Evolutionary conservation across 352 stramenopile genomes (phyloP).

Genomic region (Aphanomyces euteiches): DNA sequence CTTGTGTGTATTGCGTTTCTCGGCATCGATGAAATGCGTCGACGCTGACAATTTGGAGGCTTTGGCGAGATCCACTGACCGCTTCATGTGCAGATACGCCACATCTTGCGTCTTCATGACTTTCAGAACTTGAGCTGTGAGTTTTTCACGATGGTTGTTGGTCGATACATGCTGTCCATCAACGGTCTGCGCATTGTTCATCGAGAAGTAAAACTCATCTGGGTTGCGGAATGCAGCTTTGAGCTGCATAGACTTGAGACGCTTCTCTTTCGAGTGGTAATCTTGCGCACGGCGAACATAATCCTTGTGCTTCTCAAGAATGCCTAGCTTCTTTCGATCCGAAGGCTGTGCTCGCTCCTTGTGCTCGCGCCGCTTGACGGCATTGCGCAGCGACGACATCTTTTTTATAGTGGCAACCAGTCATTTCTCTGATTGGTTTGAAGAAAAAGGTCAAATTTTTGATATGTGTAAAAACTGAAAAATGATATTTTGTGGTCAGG

Average conservation of each 20-base stretch:
- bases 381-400: conserved; percentile 93
- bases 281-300: conserved; percentile 95
- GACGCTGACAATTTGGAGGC: conserved; percentile 68
- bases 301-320: conserved; percentile 99
- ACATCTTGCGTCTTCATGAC: conserved; percentile 97
- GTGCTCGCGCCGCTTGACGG: conserved; percentile 97
- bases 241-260: conserved; percentile 81
- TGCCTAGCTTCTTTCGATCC: conserved; percentile 88
- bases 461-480: neutral
- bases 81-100: conserved; percentile 90
- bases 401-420: conserved; percentile 22
- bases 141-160: conserved; percentile 56
- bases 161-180: conserved; percentile 70
- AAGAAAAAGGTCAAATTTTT: conserved; percentile 2
- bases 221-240: conserved; percentile 96
- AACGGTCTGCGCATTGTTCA: conserved; percentile 85
- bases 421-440: conserved; percentile 21
- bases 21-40: conserved; percentile 75
- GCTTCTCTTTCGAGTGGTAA: conserved; percentile 94
- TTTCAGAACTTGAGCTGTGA: conserved; percentile 77
- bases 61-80: conserved; percentile 69
- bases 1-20: conserved; percentile 88
- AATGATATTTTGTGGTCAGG: neutral
- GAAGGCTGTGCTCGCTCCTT: conserved; percentile 96
- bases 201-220: conserved; percentile 99